Evolutionary conservation across 768 basidiomycete species (phyloP), one percentile per base, ranked within the genome.

Genomic region (Porpolomopsis calyptriformis): DNA sequence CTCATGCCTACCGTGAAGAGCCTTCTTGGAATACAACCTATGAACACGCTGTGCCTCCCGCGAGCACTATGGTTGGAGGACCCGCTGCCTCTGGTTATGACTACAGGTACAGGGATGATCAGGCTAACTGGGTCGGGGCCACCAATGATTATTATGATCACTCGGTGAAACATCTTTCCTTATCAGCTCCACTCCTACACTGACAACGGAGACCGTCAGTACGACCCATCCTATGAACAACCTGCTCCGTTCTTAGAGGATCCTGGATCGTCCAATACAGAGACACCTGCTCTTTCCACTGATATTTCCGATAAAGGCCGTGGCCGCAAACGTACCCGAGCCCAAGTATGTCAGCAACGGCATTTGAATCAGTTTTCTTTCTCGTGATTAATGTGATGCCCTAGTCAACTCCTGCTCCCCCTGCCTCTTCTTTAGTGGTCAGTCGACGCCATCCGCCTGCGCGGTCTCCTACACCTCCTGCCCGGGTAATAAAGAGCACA

Each of bases 401-500:
- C 51, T n/a, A 83, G 80, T 62, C 74, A 24, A 59, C 75, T 25
- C 82, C 83, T 40, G 82, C 82, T 0, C 72, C 80, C 0, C 73
- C 83, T 4, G 77, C 83, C 11, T 68, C 82, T 8, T 69, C 76
- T 12, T 65, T 87, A 25, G 85, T 86, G 6, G 67, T 74, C 0
- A 85, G 80, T 55, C 18, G 31, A 40, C 72, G 79, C 22, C 74
- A 75, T 45, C 81, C 82, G 0, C 74, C 78, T 16, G 82, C 82
- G 11, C 76, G 87, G 2, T 90, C 87, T 19, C 88, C 88, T 3
- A 86, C 85, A 0, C 88, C 88, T 10, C 88, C 88, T 16, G 77
- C 74, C 4, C 77, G 86, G 12, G 80, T 89, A 18, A 80, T 91
- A 58, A 89, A 87, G 63, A 90, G 87, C 55, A 89, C 87, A 0